Conservation (phyloP, 257 asterid genomes). For the Rauvolfia tetraphylla region DNA sequence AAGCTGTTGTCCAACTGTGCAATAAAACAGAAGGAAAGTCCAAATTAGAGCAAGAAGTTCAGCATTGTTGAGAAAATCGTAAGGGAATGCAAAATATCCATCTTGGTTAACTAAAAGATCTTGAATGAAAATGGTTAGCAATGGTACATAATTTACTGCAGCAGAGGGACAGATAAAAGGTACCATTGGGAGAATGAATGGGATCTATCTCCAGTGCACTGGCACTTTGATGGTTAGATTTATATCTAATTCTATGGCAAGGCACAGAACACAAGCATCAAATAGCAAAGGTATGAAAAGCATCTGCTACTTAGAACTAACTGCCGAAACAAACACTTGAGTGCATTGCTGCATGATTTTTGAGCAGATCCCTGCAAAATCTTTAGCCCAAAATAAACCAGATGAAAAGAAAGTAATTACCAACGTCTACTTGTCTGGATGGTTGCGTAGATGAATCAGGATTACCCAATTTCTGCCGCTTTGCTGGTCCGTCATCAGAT, state of each 20-base stretch:
- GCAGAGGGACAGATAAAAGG: background rate
- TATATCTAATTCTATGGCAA: background rate
- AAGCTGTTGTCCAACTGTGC: background rate
- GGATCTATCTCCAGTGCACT: background rate
- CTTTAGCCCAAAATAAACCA: slow-evolving; percentile 18
- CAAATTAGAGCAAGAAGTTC: background rate
- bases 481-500: slow-evolving; percentile 57
- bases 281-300: background rate
- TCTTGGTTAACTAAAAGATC: background rate
- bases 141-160: background rate
- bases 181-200: background rate
- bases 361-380: slow-evolving; percentile 9
- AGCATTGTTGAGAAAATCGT: background rate
- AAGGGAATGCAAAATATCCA: background rate
- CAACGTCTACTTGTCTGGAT: slow-evolving; percentile 61
- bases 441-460: slow-evolving; percentile 44
- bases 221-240: background rate
- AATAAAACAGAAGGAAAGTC: background rate
- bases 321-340: background rate
- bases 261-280: background rate
- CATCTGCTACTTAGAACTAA: slow-evolving; percentile 5
- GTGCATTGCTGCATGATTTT: background rate
- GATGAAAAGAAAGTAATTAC: slow-evolving; percentile 59
- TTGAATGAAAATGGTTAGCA: background rate
- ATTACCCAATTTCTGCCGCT: slow-evolving; percentile 61